Percentiles rank a stretch among this genome's conserved stretches.
Evolutionary conservation across 306 rosid species (phyloP).

Genomic region (Amphicarpaea edgeworthii): DNA sequence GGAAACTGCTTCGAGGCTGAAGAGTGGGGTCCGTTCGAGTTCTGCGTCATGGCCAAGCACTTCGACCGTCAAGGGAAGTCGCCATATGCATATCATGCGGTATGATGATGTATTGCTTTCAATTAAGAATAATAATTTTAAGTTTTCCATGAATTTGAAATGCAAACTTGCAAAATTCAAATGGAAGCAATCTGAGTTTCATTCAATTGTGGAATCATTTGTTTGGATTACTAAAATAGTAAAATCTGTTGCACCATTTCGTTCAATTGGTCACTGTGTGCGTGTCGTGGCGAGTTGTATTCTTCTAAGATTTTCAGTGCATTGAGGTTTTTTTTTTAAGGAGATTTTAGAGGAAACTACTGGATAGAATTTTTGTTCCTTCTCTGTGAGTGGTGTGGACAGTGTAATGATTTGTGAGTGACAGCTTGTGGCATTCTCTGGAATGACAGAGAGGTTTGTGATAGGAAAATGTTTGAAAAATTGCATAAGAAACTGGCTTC

Average conservation of each 20-base stretch:
- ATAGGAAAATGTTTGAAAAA: background rate
- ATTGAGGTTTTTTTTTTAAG: background rate
- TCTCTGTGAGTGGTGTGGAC: background rate
- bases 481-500: background rate
- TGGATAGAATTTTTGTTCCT: background rate
- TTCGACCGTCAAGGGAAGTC: constrained; percentile 91
- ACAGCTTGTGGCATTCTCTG: constrained; percentile 22
- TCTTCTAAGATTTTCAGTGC: background rate
- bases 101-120: constrained; percentile 45
- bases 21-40: constrained; percentile 96
- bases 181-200: too few relatives aligned
- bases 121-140: too few relatives aligned
- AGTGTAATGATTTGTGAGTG: constrained; percentile 9
- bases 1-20: constrained; percentile 87
- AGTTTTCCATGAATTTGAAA: too few relatives aligned
- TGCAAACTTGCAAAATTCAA: too few relatives aligned
- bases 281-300: too few relatives aligned
- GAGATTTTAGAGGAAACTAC: background rate
- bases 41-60: constrained; percentile 88
- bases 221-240: too few relatives aligned
- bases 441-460: background rate
- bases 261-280: too few relatives aligned
- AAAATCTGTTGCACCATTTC: too few relatives aligned
- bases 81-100: constrained; percentile 91
- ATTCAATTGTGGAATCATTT: too few relatives aligned